phyloP scores from a whole-genome alignment of 306 rosid species.

The Rosa rugosa region DNA sequence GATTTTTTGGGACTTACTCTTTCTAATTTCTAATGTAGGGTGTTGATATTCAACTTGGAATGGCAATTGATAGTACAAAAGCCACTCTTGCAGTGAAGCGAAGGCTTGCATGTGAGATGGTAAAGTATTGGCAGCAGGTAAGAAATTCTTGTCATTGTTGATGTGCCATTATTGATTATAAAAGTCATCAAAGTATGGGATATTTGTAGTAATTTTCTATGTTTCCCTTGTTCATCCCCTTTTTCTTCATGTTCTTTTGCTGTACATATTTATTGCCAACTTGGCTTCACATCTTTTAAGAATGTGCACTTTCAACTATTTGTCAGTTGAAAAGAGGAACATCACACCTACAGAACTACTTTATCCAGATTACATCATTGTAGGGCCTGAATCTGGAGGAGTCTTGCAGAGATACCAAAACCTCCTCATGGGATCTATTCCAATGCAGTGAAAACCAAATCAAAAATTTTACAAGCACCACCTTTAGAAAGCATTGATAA shows the following conservation, averaged over 20 bases:
- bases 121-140: constrained; percentile 99
- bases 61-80: constrained; percentile 96
- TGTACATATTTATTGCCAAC: background rate
- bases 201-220: constrained; percentile 1
- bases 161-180: background rate
- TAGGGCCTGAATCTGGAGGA: background rate
- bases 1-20: constrained; percentile 15
- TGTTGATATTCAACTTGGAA: constrained; percentile 94
- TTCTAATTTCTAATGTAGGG: constrained; percentile 48
- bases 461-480: background rate
- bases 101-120: constrained; percentile 98
- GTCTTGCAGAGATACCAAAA: background rate
- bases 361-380: background rate
- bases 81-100: constrained; percentile 99
- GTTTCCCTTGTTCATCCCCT: background rate
- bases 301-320: background rate
- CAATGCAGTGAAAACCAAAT: background rate
- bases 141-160: constrained; percentile 4
- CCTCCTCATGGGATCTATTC: background rate
- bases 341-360: constrained; percentile 8
- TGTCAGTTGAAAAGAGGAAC: background rate
- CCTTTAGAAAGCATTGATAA: background rate
- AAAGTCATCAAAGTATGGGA: constrained; percentile 4
- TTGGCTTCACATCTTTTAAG: constrained; percentile 1
- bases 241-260: background rate